Conservation (phyloP, 2,329 filamentous ascomycete genomes). For the Gaeumannomyces sp. region DNA sequence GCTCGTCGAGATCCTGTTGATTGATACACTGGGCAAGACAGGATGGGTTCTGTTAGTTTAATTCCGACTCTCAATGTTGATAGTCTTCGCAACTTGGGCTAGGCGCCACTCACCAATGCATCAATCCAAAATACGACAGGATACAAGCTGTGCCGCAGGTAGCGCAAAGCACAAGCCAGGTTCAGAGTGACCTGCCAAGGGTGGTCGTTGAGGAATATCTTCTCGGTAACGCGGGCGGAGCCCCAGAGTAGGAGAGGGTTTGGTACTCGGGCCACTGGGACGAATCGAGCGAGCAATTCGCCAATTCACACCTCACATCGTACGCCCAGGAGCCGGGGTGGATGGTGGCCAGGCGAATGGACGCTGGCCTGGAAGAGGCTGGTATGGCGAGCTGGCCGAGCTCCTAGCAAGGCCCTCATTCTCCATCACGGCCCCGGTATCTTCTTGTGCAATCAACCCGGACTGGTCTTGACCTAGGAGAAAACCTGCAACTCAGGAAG, state of each 20-base stretch:
- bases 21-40: neutral
- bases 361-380: neutral
- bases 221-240: neutral
- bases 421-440: neutral
- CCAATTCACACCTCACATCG: neutral
- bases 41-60: neutral
- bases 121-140: neutral
- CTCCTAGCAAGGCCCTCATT: neutral
- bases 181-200: conserved; percentile 1
- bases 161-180: conserved; percentile 2
- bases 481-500: no score
- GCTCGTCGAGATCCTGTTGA: neutral
- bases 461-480: no score
- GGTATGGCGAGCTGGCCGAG: neutral
- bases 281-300: neutral
- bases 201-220: neutral
- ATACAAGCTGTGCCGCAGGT: neutral
- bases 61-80: no score
- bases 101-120: neutral
- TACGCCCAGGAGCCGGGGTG: neutral
- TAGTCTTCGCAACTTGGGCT: no score
- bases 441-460: no score
- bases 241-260: conserved; percentile 1
- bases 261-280: neutral
- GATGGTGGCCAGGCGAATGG: neutral